Evolutionary conservation across 495 filamentous ascomycete genomes (phyloP), one percentile per base, ranked within the genome.

Genomic region (Polyplosphaeria fusca): DNA sequence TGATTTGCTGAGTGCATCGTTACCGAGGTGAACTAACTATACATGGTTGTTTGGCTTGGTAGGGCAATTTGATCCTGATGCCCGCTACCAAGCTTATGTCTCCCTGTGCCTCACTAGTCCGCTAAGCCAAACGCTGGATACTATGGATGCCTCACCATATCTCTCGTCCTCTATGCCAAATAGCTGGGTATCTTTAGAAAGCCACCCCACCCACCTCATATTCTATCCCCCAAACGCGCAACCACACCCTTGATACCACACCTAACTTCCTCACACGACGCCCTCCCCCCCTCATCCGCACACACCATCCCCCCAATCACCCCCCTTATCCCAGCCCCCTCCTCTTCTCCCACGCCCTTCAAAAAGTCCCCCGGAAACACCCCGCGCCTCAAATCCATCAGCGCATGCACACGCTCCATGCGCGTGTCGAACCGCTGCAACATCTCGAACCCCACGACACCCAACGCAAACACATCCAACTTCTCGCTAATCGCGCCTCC

Each of bases 391-490:
- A 66, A 20, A 1, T 16, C 5, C 9, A 22, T 47, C 11, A 66
- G 54, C 4, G 55, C 43, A 40, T 58, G 26, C 20, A 28, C 18
- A 5, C 64, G 19, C 38, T 67, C 64, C 60, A 56, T 63, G 13
- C 63, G 52, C 0, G 74, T 76, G 4, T 38, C 49, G 47, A 71
- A 74, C 38, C 35, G 50, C 18, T 47, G 63, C 19, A 72, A 28
- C 24, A 75, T 51, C 62, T 76, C 74, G 39, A 74, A 69, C 3
- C 61, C 61, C 18, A 76, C 65, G 13, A 76, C 62, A 7, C 73
- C 74, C 5, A 77, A 47, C 12, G 70, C 65, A 47, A 64, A 77
- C 0, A 76, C 64, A 56, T 77, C 75, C 32, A 73, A 56, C 46
- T 72, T 68, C 40, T 66, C 55, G 28, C 51, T 62, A 3, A 51